Base-by-base conservation (phyloP, 345 rosid genomes). In the Pistacia integerrima region DNA sequence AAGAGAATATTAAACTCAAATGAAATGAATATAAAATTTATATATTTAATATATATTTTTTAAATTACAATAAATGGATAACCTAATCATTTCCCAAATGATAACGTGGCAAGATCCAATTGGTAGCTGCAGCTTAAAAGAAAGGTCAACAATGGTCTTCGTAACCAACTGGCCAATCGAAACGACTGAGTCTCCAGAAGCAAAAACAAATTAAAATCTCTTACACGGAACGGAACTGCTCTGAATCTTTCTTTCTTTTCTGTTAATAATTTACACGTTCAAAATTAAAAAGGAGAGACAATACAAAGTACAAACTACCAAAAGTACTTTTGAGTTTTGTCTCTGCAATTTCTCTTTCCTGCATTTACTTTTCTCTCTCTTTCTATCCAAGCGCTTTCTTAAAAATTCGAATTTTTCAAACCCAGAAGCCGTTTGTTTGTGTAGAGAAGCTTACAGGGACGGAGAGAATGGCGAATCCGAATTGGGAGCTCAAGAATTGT, bases 401-500 rank as follows among this genome's bases (percentile, higher is more conserved):
- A 56, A 67, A 16, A 16, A 46, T 13, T 51, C 55, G 16, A 41
- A 41, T 5, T 8, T 41, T 35, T 71, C 4, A n/a, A 36, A 33
- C 62, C 49, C 62, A 18, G 51, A 38, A 36, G 20, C 20, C 48
- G 35, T 1, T 55, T 1, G 33, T 30, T 33, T 55, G 51, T 36
- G 35, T 70, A 51, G 58, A 62, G 76, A 51, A 11, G 6, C 25
- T 41, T 41, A 56, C 16, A 41, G 58, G 4, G 28, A 64, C 36
- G 20, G 9, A 35, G 49, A 56, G 30, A 62, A 78, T 87, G 84
- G 87, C 92, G 46, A 85, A 67, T n/a, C 38, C 71, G 10, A 69
- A 96, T 72, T 93, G 99, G 99, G 99, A 90, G 84, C 94, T 96
- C 55, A 88, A 79, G 71, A 77, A 81, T 73, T 96, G 99, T 79